Base-by-base conservation (phyloP, 352 stramenopile genomes). In the Phytophthora ramorum region DNA sequence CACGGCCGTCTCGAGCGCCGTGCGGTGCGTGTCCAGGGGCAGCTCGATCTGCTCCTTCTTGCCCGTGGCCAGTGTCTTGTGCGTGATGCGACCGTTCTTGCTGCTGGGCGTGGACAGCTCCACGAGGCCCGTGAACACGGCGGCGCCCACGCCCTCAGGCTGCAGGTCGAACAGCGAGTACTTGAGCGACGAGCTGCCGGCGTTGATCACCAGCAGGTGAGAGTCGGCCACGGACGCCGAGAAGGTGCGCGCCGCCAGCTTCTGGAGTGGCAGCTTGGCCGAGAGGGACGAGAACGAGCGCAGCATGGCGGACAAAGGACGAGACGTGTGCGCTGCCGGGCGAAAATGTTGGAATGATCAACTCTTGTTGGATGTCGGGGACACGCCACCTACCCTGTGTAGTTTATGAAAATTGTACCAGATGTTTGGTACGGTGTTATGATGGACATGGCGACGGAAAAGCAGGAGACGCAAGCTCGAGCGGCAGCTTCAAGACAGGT, bases 181-280 rank as follows among this genome's bases (percentile, higher is more conserved):
- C 69, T 96, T 96, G 70, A 96, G 79, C 61, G 86, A 88, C 12
- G 88, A 96, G 51, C 76, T 90, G 47, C 88, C 88, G 22, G 84
- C 79, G 71, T 94, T 96, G 64, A 94, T 73, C 51, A 93, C 84
- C 13, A 92, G 72, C 47, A 92, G 67, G 14, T 73, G 72, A 51
- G 72, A 72, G 41, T 65, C 52, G 13, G 41, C 32, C 37, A 63
- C 50, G 37, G 73, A 65, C 19, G 45, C 52, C 2, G 71, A 76
- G n/a, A 78, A 67, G 38, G 58, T 63, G 40, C 78, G 73, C n/a
- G 54, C 63, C 13, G 61, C 58, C 35, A 63, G 7, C 26, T 34
- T 58, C 43, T 43, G 17, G 22, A 50, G n/a, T 5, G 62, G 48
- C 16, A 63, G 51, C 10, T 71, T 63, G 59, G 51, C 45, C 34